Percentiles rank a stretch among this genome's conserved stretches.
phyloP scores from a whole-genome alignment of 441 rosid genomes.

The Brassica hybrid region DNA sequence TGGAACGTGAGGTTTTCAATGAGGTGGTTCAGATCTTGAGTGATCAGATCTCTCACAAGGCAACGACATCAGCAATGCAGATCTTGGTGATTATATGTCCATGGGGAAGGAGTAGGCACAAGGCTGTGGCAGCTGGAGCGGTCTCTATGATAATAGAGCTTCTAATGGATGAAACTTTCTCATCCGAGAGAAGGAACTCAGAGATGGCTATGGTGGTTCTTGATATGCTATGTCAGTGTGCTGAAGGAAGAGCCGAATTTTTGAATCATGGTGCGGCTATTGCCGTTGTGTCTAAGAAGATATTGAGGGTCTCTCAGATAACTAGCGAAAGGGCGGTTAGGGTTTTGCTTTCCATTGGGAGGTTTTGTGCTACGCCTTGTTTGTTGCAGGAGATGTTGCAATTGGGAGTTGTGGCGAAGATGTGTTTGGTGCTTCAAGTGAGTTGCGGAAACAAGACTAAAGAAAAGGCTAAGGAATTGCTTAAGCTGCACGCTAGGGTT shows the following conservation, averaged over 20 bases:
- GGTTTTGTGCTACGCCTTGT: slow-evolving; percentile 53
- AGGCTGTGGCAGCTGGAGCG: slow-evolving; percentile 61
- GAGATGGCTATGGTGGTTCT: slow-evolving; percentile 68
- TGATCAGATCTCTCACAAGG: slow-evolving; percentile 70
- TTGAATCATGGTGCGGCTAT: slow-evolving; percentile 73
- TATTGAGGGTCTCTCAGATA: slow-evolving; percentile 70
- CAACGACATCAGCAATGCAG: slow-evolving; percentile 65
- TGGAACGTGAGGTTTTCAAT: slow-evolving; percentile 48
- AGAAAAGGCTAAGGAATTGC: slow-evolving; percentile 68
- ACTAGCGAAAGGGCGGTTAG: slow-evolving; percentile 53
- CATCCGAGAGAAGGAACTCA: slow-evolving; percentile 50
- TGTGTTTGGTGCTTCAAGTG: slow-evolving; percentile 74
- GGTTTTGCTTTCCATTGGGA: slow-evolving; percentile 51
- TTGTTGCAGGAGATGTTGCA: slow-evolving; percentile 77
- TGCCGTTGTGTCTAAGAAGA: slow-evolving; percentile 79
- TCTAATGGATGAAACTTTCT: slow-evolving; percentile 55
- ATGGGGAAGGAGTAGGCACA: slow-evolving; percentile 70
- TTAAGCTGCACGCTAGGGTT: slow-evolving; percentile 63
- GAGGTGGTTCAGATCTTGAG: slow-evolving; percentile 57
- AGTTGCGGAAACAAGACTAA: slow-evolving; percentile 55
- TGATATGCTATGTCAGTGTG: slow-evolving; percentile 64
- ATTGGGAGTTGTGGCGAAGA: slow-evolving; percentile 74
- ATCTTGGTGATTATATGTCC: slow-evolving; percentile 55
- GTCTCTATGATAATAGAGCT: slow-evolving; percentile 63
- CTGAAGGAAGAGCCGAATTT: slow-evolving; percentile 84